Evolutionary conservation across 75 land plant species (phyloP), one percentile per base, ranked within the genome.

Genomic region (Cunninghamia lanceolata): DNA sequence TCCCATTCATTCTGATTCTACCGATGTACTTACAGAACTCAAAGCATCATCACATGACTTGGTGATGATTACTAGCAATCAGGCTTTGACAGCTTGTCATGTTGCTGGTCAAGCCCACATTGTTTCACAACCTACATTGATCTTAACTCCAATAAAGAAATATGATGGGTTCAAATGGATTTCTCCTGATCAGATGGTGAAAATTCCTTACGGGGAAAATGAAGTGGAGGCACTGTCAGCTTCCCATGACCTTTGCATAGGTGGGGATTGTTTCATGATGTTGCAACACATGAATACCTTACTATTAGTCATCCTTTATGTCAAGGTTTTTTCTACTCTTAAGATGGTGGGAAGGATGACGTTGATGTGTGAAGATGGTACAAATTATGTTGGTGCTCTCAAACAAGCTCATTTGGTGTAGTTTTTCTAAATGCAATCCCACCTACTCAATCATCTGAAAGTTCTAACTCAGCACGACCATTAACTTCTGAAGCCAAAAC

Each of bases 311-410:
- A 91, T 96, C 84, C 99, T 98, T 47, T 94, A 88, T 84, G 93
- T 95, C 21, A 96, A 98, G 99, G 99, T 98, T 40, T 43, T 98
- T 86, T 94, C 95, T 39, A 98, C 99, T 84, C 90, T 98, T 38
- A 98, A n/a, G n/a, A n/a, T n/a, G n/a, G n/a, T n/a, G n/a, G n/a
- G n/a, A n/a, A n/a, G n/a, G n/a, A n/a, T n/a, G 82, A 94, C 99
- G 47, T 83, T 98, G 84, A 98, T 98, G 99, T 96, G 99, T 91
- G 99, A 98, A 77, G 99, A 98, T 94, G 98, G 99, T 36, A 98
- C 99, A 35, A 98, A 98, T 91, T 98, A 98, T 89, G 98, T 98
- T 88, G 99, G 99, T 76, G 99, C 98, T 70, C 88, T 98, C 66
- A 98, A 98, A 86, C 99, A 98, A 95, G 97, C 99, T 15, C 99